Percentiles rank a stretch among this genome's conserved stretches.
Evolutionary conservation across 129 eudicot genomes (phyloP).

Genomic region (Mikania micrantha): DNA sequence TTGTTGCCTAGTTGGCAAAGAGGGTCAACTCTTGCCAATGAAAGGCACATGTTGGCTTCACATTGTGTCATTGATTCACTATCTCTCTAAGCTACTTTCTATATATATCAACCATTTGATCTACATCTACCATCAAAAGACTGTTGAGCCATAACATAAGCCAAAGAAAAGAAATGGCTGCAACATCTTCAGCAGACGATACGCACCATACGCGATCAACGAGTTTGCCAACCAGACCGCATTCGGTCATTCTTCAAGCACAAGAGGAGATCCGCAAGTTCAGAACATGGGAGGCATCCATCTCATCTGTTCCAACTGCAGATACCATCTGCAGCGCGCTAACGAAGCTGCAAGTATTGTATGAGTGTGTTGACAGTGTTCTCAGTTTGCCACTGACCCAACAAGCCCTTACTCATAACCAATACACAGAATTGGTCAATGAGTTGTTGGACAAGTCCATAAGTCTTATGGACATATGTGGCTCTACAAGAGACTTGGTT

Average conservation of each 20-base stretch:
- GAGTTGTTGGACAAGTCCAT: constrained; percentile 42
- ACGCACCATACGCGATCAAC: constrained; percentile 34
- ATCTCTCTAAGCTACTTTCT: constrained; percentile 3
- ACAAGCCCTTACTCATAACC: constrained; percentile 32
- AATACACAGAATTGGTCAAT: constrained; percentile 24
- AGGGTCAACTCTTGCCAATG: constrained; percentile 30
- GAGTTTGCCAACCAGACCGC: constrained; percentile 48
- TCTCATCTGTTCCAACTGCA: constrained; percentile 30
- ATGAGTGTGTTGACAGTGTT: constrained; percentile 42
- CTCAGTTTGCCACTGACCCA: constrained; percentile 40
- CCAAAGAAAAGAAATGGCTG: constrained; percentile 13
- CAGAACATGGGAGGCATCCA: constrained; percentile 32
- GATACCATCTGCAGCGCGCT: constrained; percentile 36
- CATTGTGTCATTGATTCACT: constrained; percentile 14
- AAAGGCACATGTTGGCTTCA: constrained; percentile 33
- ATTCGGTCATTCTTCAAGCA: constrained; percentile 32
- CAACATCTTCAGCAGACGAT: constrained; percentile 22
- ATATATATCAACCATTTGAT: constrained; percentile 26
- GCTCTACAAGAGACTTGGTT: constrained; percentile 31
- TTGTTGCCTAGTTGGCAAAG: constrained; percentile 28
- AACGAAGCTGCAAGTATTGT: constrained; percentile 36
- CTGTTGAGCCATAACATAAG: constrained; percentile 2
- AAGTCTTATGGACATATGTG: constrained; percentile 40
- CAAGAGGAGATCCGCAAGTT: constrained; percentile 41
- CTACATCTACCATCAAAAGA: constrained; percentile 12